Percentiles rank a stretch among this genome's conserved stretches.
phyloP scores from a whole-genome alignment of 2,329 filamentous ascomycete genomes.

The Trichocomaceae sp. region DNA sequence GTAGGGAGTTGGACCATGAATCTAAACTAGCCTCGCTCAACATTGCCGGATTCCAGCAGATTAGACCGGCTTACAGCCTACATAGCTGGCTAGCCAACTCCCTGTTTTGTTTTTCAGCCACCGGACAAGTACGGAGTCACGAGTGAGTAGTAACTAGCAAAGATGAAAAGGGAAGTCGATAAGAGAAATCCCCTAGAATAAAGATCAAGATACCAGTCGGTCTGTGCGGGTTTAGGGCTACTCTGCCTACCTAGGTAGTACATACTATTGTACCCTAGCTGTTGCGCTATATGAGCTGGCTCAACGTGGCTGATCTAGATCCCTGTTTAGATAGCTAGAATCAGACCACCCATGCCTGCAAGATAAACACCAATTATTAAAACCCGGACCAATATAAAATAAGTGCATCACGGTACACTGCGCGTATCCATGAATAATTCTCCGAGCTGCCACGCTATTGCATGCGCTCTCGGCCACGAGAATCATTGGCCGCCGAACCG shows the following conservation, averaged over 20 bases:
- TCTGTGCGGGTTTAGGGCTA: not conserved
- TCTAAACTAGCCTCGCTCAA: conserved; percentile 1
- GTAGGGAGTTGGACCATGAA: not conserved
- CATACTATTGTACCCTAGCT: too few species aligned
- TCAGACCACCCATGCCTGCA: not conserved
- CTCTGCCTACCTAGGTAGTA: too few species aligned
- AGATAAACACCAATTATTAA: not conserved
- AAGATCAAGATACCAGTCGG: not conserved
- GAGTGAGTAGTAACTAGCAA: too few species aligned
- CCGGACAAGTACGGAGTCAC: not conserved
- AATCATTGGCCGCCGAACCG: not conserved
- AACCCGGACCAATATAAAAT: too few species aligned
- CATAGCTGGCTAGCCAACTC: not conserved
- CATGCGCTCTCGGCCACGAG: not conserved
- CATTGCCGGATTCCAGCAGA: not conserved
- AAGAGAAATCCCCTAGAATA: not conserved
- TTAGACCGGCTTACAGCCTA: not conserved
- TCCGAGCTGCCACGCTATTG: not conserved
- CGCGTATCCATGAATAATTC: not conserved
- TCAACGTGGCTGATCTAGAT: conserved; percentile 1
- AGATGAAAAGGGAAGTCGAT: not conserved
- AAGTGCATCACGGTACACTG: not conserved
- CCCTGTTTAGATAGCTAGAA: not conserved
- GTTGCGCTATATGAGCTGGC: not conserved
- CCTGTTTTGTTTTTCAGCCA: not conserved